A percentile compares a stretch with the other conserved stretches of the same genome.
phyloP scores from a whole-genome alignment of 179 eudicot genomes.

The Drosera spatulata region DNA sequence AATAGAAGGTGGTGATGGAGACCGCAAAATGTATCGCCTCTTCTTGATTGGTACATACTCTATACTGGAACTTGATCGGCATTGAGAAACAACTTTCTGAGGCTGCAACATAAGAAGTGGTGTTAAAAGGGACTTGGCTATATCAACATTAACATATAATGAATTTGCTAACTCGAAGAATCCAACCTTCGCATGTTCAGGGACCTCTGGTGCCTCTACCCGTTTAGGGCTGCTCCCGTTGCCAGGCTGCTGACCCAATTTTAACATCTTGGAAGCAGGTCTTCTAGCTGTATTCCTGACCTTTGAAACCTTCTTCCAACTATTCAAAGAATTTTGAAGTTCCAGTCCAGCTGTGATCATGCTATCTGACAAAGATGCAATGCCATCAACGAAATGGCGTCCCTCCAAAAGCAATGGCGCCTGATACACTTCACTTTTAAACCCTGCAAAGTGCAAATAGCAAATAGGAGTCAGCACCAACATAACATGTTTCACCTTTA shows the following conservation, averaged over 20 bases:
- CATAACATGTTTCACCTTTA: no score
- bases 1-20: slow-evolving; percentile 29
- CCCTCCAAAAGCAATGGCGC: slow-evolving; percentile 1
- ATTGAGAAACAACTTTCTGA: slow-evolving; percentile 29
- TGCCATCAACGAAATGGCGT: slow-evolving; percentile 20
- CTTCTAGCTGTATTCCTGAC: slow-evolving; percentile 40
- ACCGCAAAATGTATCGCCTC: slow-evolving; percentile 25
- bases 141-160: not conserved
- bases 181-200: slow-evolving; percentile 35
- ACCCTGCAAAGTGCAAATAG: no score
- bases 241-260: slow-evolving; percentile 14
- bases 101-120: slow-evolving; percentile 18
- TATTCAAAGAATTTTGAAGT: slow-evolving; percentile 22
- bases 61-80: slow-evolving; percentile 27
- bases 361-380: slow-evolving; percentile 18
- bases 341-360: slow-evolving; percentile 33
- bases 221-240: slow-evolving; percentile 11
- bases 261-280: slow-evolving; percentile 11
- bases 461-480: no score
- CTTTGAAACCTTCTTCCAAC: slow-evolving; percentile 41
- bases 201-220: slow-evolving; percentile 16
- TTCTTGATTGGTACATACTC: slow-evolving; percentile 54
- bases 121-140: no score
- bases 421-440: no score
- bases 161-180: not conserved